Evolutionary conservation across 1,284 basidiomycete species (phyloP).

Genomic region (Rhizoctonia solani): DNA sequence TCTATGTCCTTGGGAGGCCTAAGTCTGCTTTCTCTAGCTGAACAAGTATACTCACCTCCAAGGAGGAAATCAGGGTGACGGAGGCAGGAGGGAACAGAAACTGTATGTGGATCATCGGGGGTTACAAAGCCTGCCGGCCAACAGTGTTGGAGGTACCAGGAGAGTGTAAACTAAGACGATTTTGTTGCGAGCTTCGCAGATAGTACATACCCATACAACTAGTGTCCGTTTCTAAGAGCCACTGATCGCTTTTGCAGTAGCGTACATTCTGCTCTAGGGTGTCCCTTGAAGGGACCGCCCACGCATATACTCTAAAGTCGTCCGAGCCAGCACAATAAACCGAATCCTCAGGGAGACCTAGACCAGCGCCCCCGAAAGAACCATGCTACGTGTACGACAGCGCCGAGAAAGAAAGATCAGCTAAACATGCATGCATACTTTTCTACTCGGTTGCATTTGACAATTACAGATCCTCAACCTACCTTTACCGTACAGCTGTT

Average conservation of each 20-base stretch:
- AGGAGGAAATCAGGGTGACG: constrained; percentile 15
- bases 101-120: constrained; percentile 1
- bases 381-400: constrained; percentile 31
- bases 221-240: constrained; percentile 1
- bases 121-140: constrained; percentile 12
- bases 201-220: constrained; percentile 15
- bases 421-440: neutral
- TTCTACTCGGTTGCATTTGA: constrained; percentile 31
- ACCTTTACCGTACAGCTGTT: constrained; percentile 32
- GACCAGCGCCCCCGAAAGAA: constrained; percentile 24
- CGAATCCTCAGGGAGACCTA: constrained; percentile 33
- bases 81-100: neutral
- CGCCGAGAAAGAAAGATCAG: constrained; percentile 2
- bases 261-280: neutral
- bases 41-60: constrained; percentile 18
- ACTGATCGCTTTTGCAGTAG: neutral
- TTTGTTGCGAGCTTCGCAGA: neutral
- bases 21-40: neutral
- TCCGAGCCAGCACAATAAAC: constrained; percentile 32
- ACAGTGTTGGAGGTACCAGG: neutral
- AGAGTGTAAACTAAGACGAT: neutral
- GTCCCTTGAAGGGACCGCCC: constrained; percentile 16
- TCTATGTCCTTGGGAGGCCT: constrained; percentile 4
- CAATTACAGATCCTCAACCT: neutral
- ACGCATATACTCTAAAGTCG: constrained; percentile 30